Percentiles rank a stretch among this genome's conserved stretches.
Evolutionary conservation across 805 yeast genomes (phyloP).

Genomic region (Kuraishia capsulata): DNA sequence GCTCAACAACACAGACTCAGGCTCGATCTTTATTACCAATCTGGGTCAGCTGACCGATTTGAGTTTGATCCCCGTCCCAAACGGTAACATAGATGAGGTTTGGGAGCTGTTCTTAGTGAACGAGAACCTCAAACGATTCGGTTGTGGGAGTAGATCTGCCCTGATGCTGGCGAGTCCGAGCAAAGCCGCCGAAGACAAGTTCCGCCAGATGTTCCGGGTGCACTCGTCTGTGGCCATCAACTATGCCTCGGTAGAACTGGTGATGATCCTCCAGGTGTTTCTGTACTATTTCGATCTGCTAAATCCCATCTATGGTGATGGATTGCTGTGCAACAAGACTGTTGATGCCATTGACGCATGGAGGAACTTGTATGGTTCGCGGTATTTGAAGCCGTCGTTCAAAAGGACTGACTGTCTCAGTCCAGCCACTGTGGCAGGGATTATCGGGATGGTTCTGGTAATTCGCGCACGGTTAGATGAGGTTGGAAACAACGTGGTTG

Average conservation of each 20-base stretch:
- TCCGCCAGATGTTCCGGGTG: constrained; percentile 63
- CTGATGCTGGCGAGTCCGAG: constrained; percentile 63
- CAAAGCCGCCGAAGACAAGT: constrained; percentile 74
- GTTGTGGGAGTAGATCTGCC: constrained; percentile 83
- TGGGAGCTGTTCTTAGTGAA: constrained; percentile 61
- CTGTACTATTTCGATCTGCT: constrained; percentile 71
- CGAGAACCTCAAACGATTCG: constrained; percentile 64
- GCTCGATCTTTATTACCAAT: constrained; percentile 70
- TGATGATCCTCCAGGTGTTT: constrained; percentile 65
- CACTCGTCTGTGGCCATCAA: constrained; percentile 41
- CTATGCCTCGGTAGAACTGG: constrained; percentile 67
- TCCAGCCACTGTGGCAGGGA: constrained; percentile 58
- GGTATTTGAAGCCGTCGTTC: constrained; percentile 21
- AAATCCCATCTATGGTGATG: constrained; percentile 68
- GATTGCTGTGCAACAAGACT: constrained; percentile 73
- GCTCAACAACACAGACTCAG: constrained; percentile 52
- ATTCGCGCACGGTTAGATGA: constrained; percentile 57
- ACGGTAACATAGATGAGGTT: constrained; percentile 42
- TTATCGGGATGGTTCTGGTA: constrained; percentile 69
- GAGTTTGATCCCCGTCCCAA: constrained; percentile 60
- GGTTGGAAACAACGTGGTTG: constrained; percentile 42
- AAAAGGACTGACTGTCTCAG: constrained; percentile 37
- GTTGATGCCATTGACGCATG: constrained; percentile 62
- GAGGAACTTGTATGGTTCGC: constrained; percentile 73
- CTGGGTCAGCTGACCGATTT: constrained; percentile 71